Base-by-base conservation (phyloP, 257 asterid species). In the Nyctanthes arbortristis region DNA sequence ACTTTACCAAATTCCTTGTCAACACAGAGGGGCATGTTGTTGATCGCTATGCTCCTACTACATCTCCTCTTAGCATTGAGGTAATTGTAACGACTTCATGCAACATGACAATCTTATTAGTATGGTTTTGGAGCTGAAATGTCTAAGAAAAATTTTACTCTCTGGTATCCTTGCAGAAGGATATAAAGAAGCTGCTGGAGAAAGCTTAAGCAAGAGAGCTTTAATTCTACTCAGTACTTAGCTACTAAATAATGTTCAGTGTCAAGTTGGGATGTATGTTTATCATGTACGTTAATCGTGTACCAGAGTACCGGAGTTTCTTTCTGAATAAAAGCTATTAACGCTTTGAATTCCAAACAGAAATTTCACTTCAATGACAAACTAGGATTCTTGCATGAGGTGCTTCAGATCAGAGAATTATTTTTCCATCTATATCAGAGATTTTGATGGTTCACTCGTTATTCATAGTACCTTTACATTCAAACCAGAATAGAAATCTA, bases 1-100 rank as follows among this genome's bases (percentile, higher is more conserved):
- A 93, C 76, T 93, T 93, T 86, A 74, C 98, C 72, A 90, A 93
- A 54, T 93, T 93, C 70, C 92, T 93, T 1, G 79, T 90, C 11
- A 85, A 93, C 72, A 91, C 87, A 75, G 96, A 90, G 63, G 97
- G 98, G 35, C 76, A 56, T 2, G 96, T 93, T 7, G 91, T 88
- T 0, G 91, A 93, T 59, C 98, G 98, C 33, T 90, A 93, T 47
- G 96, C 97, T 0, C 96, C 98, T 65, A 90, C 97, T 7, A 93
- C 97, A 0, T 65, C 96, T 74, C 98, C 98, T 47, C 81, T 84
- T 37, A 87, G 96, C 88, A 88, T 93, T 0, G 97, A 90, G 97
- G 98, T 93, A 83, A 70, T n/a, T 12, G 20, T 1, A 18, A n/a
- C n/a, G n/a, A n/a, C 10, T 5, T 24, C 1, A 2, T 28, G 31